These are phyloP conservation scores for Cladophialophora chaetospira DNA, from an alignment of 2,329 filamentous ascomycete genomes.

Conservation along the genomic window DNA sequence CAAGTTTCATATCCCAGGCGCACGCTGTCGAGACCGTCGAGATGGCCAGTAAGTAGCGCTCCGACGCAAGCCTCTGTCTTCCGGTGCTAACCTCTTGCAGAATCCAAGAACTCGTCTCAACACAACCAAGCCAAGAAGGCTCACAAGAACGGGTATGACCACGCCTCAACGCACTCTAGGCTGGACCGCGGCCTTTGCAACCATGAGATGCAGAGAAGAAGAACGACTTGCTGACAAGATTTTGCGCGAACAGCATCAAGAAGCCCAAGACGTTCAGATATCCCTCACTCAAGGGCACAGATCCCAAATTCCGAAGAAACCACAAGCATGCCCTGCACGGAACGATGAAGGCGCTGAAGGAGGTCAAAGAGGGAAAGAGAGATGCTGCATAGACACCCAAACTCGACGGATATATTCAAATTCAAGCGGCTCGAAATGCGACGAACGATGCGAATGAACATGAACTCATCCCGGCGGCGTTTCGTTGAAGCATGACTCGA, in stretches of 20 bases:
- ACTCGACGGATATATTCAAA: background rate
- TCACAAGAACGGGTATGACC: constrained; percentile 94
- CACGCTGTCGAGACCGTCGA: constrained; percentile 25
- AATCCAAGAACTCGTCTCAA: constrained; percentile 99
- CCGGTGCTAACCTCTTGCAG: constrained; percentile 52
- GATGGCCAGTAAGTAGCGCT: constrained; percentile 34
- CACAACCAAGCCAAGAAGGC: constrained; percentile 98
- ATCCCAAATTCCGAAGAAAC: constrained; percentile 99
- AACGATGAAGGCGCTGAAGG: constrained; percentile 98
- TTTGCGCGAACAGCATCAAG: constrained; percentile 76
- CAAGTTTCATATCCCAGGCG: constrained; percentile 6
- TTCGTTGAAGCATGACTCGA: background rate
- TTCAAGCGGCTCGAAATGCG: background rate
- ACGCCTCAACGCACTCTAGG: background rate
- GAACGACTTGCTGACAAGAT: constrained; percentile 10
- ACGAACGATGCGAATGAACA: background rate
- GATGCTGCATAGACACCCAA: constrained; percentile 67
- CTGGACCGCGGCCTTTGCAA: background rate
- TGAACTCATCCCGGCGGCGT: background rate
- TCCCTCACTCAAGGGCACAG: constrained; percentile 96
- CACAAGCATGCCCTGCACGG: constrained; percentile 99
- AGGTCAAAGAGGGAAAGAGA: constrained; percentile 94
- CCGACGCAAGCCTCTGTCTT: background rate
- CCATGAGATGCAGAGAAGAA: background rate
- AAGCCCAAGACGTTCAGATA: constrained; percentile 99